Evolutionary conservation across 2,329 filamentous ascomycete genomes (phyloP), one percentile per base, ranked within the genome.

Genomic region (Neoscytalidium dimidiatum): DNA sequence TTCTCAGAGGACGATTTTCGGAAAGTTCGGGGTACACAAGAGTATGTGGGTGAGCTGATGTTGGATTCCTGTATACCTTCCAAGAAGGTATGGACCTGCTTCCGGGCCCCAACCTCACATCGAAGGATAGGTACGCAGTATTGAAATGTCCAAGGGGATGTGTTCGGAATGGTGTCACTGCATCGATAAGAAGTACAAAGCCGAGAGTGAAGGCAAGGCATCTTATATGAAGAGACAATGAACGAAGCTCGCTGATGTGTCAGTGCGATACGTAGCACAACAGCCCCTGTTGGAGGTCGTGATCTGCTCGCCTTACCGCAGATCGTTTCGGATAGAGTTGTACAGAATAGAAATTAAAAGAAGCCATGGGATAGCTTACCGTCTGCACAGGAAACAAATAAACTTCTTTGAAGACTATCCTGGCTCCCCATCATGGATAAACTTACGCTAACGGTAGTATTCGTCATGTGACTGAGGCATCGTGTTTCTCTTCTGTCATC

Each of bases 21-120:
- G 4, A 17, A 8, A 31, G 11, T 23, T 19, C 17, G 21, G 28
- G 41, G 41, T 33, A 17, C 56, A 46, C 56, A 33, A 33, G 4
- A 19, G 38, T 7, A 19, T 28, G 41, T 19, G 7, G 29, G n/a
- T 21, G 26, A 26, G 56, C 56, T 60, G 56, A 60, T 41, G 56
- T 60, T 29, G 28, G 41, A 60, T 44, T 46, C 21, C 28, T 41
- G 53, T 44, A 38, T 58, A 58, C 21, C 53, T 58, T 14, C 41
- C 56, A 14, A 44, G 43, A 21, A 31, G 5, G 41, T 23, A 21
- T 44, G 23, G n/a, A n/a, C 4, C 29, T 26, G 35, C 23, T 28
- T 31, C 5, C 41, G 33, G 1, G 13, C 11, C 23, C 11, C 13
- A 29, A 6, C 11, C 9, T 19, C 29, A 28, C n/a, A 17, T n/a